Evolutionary conservation across 129 eudicot species (phyloP), one percentile per base, ranked within the genome.

Genomic region (Deinandra increscens): DNA sequence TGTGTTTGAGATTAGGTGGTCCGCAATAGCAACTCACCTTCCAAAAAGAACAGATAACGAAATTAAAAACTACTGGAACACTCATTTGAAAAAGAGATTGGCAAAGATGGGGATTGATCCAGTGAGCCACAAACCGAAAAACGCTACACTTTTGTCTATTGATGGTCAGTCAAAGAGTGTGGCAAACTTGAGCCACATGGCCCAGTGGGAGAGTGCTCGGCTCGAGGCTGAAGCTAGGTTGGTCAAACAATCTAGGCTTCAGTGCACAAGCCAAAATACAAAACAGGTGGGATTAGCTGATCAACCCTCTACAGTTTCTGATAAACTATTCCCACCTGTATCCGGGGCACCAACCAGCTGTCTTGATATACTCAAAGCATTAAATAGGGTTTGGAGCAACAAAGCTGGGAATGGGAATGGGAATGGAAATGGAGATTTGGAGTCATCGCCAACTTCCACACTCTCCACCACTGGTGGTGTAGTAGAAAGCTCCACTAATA

Each of bases 181-280:
- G 12, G 95, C 97, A 56, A 89, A 87, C 64, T 82, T 93, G 19
- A 93, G 97, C 86, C 98, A 93, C 81, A 93, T 93, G 92, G 98
- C 98, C n/a, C 98, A 93, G 49, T 89, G 97, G 98, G 98, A 93
- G 78, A 93, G 97, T 56, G 95, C 98, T 50, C 87, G 98, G 9
- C 85, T 93, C 17, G 98, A 93, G 72, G 98, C 98, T 58, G 98
- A 93, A 80, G 98, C 98, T 22, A 78, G 98, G 58, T 50, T 93
- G 19, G 98, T 60, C 6, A 67, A 87, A 18, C 93, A 93, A 60
- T 89, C 97, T 20, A 89, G 84, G 69, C 95, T 89, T 33, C 87
- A 77, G 4, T 76, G 74, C 46, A 56, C 81, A 0, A 56, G 60
- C 54, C 53, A 66, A 17, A 26, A 33, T 53, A 70, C 63, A 10